phyloP scores from a whole-genome alignment of 129 eudicot species.

The Flaveria sonorensis region DNA sequence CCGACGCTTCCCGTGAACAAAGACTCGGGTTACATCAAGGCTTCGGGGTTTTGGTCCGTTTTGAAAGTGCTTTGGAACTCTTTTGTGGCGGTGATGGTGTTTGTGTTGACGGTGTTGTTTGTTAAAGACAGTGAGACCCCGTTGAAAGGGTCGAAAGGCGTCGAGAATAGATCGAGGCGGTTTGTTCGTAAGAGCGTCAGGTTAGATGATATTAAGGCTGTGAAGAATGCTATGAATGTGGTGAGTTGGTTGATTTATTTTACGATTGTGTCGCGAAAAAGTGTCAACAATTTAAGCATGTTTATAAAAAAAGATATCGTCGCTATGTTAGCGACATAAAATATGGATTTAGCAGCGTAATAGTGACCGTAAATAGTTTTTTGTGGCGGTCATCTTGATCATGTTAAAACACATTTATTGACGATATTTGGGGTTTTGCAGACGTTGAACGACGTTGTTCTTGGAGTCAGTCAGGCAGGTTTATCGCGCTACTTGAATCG shows the following conservation, averaged over 20 bases:
- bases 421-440: slow-evolving; percentile 17
- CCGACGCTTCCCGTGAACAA: slow-evolving; percentile 34
- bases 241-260: slow-evolving; percentile 26
- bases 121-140: slow-evolving; percentile 51
- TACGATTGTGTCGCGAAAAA: background rate
- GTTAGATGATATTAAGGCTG: slow-evolving; percentile 46
- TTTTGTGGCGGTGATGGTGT: slow-evolving; percentile 31
- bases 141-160: slow-evolving; percentile 38
- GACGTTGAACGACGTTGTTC: slow-evolving; percentile 53
- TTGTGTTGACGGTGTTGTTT: slow-evolving; percentile 44
- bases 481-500: slow-evolving; percentile 48
- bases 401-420: background rate
- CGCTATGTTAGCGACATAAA: background rate
- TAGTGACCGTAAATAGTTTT: background rate
- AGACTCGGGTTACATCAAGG: slow-evolving; percentile 32
- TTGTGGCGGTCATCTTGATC: background rate
- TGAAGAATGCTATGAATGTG: slow-evolving; percentile 49
- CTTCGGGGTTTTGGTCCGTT: slow-evolving; percentile 32
- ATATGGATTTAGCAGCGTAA: no score
- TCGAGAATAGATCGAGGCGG: slow-evolving; percentile 44
- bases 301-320: background rate
- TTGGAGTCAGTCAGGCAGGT: slow-evolving; percentile 57
- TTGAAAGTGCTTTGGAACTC: slow-evolving; percentile 45
- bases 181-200: slow-evolving; percentile 41
- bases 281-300: background rate